phyloP scores from a whole-genome alignment of 208 protist genomes.

The Chromosphaera perkinsii region DNA sequence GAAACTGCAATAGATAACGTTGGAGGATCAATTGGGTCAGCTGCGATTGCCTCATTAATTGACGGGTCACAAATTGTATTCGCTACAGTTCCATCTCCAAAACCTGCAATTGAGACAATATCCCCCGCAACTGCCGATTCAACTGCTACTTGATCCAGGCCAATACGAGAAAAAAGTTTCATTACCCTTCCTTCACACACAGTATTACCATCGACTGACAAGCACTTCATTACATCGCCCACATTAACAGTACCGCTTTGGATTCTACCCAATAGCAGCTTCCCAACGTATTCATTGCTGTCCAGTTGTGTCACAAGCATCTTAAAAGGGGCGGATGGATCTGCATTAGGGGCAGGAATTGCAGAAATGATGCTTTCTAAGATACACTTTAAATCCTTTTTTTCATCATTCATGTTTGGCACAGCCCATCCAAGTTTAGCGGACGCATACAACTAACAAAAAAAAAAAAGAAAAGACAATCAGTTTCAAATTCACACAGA shows the following conservation, averaged over 20 bases:
- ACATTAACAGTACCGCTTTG: constrained; percentile 75
- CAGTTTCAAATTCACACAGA: constrained; percentile 85
- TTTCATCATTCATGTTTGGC: constrained; percentile 49
- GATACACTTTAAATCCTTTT: constrained; percentile 62
- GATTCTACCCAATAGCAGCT: constrained; percentile 83
- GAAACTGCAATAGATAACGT: constrained; percentile 77
- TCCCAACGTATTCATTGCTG: constrained; percentile 67
- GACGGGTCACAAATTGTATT: constrained; percentile 42
- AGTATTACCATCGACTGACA: too few species aligned
- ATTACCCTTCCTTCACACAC: too few species aligned
- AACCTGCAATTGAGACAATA: constrained; percentile 60
- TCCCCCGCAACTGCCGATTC: constrained; percentile 47
- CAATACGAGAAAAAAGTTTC: constrained; percentile 45
- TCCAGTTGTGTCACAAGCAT: constrained; percentile 90
- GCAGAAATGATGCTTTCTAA: constrained; percentile 84
- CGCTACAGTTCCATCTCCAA: constrained; percentile 46
- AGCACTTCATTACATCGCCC: constrained; percentile 59
- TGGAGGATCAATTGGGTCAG: constrained; percentile 81
- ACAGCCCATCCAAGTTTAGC: constrained; percentile 73
- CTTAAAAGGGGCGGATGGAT: constrained; percentile 59
- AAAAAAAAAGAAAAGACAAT: constrained; percentile 14
- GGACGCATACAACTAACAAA: constrained; percentile 37
- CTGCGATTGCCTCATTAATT: constrained; percentile 37
- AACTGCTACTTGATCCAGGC: constrained; percentile 38
- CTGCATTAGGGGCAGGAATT: constrained; percentile 45